phyloP scores from a whole-genome alignment of 2,329 filamentous ascomycete genomes.

The Paramyrothecium sp. region DNA sequence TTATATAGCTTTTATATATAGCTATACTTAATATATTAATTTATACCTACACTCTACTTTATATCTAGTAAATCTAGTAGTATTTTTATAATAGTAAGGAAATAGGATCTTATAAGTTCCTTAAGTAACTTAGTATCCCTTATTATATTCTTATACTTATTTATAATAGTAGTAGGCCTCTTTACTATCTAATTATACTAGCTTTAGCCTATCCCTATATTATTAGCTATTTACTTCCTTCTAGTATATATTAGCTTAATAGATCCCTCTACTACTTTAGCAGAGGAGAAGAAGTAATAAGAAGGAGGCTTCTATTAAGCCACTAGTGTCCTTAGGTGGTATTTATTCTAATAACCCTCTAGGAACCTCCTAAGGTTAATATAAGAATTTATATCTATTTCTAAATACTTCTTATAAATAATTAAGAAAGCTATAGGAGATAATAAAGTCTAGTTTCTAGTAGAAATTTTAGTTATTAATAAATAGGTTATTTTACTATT shows the following conservation, averaged over 20 bases:
- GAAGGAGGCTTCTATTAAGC: not conserved
- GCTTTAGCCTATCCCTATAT: not conserved
- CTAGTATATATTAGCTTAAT: not conserved
- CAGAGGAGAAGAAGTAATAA: not conserved
- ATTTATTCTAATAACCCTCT: not conserved
- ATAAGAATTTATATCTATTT: not conserved
- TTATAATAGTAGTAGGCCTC: too few relatives aligned
- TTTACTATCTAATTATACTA: too few relatives aligned
- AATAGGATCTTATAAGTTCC: too few relatives aligned
- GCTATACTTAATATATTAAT: not conserved
- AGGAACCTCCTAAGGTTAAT: not conserved
- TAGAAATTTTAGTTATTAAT: not conserved
- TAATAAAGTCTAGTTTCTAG: not conserved
- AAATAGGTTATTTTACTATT: not conserved
- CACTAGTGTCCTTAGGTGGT: not conserved
- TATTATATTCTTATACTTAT: not conserved
- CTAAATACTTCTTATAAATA: too few relatives aligned
- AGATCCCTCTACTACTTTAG: slow-evolving; percentile 1
- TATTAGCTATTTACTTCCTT: not conserved
- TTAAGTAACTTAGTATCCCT: not conserved
- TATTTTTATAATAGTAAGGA: too few relatives aligned
- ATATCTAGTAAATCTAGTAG: not conserved
- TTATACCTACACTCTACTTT: not conserved
- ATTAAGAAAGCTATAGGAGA: not conserved
- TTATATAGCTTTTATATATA: too few relatives aligned